phyloP scores from a whole-genome alignment of 345 rosid species.

The Salix suchowensis region DNA sequence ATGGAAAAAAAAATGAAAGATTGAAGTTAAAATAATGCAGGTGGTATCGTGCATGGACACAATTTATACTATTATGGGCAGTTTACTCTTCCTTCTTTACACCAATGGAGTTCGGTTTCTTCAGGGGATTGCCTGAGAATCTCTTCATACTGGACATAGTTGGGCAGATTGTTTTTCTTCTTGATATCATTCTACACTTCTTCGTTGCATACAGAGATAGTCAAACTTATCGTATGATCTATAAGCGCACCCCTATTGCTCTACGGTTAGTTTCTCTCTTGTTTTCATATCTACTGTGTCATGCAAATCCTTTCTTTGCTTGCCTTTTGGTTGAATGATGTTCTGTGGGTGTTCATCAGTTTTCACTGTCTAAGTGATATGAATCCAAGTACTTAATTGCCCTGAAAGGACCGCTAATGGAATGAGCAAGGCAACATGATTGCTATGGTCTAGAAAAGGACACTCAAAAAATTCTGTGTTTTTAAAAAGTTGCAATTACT shows the following conservation, averaged over 20 bases:
- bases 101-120: slow-evolving; percentile 87
- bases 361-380: not conserved
- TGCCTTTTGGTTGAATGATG: not conserved
- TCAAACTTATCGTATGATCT: slow-evolving; percentile 53
- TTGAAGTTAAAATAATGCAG: slow-evolving; percentile 31
- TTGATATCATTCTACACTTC: slow-evolving; percentile 63
- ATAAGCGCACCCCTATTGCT: slow-evolving; percentile 51
- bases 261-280: slow-evolving; percentile 38
- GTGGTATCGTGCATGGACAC: slow-evolving; percentile 60
- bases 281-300: not conserved
- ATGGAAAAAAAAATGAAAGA: not conserved
- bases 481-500: too few relatives aligned
- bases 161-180: slow-evolving; percentile 71
- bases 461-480: too few relatives aligned
- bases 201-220: slow-evolving; percentile 60
- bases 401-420: too few relatives aligned
- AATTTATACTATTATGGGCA: slow-evolving; percentile 76
- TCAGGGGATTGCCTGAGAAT: slow-evolving; percentile 64
- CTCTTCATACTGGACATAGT: slow-evolving; percentile 67
- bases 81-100: slow-evolving; percentile 79
- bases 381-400: not conserved
- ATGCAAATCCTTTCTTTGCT: not conserved
- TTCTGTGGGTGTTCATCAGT: not conserved
- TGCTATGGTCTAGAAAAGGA: too few relatives aligned
- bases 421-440: too few relatives aligned